phyloP scores from a whole-genome alignment of 2,329 filamentous ascomycete genomes.

The Epichloe hybrida region DNA sequence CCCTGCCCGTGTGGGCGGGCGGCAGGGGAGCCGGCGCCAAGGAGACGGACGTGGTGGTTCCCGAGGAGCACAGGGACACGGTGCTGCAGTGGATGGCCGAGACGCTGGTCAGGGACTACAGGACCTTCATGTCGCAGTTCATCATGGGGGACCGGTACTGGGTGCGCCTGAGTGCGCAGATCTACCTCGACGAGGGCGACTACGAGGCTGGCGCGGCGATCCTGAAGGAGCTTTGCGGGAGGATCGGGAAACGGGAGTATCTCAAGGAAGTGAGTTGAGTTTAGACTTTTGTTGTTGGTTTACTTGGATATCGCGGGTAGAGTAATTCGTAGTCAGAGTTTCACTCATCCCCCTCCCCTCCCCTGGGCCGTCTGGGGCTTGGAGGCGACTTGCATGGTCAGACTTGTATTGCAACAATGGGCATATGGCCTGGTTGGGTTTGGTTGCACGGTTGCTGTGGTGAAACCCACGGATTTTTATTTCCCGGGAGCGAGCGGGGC shows the following conservation, averaged over 20 bases:
- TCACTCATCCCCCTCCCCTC: too few relatives aligned
- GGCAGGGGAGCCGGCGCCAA: constrained; percentile 12
- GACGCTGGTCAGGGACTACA: constrained; percentile 41
- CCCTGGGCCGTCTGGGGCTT: too few relatives aligned
- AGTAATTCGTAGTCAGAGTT: too few relatives aligned
- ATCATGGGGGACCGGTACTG: constrained; percentile 50
- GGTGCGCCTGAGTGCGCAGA: constrained; percentile 64
- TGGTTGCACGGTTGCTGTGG: too few relatives aligned
- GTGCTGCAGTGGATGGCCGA: constrained; percentile 44
- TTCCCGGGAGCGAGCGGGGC: too few relatives aligned
- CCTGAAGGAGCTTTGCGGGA: constrained; percentile 35
- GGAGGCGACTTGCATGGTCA: too few relatives aligned
- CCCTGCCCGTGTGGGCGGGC: constrained; percentile 46
- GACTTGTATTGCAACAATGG: too few relatives aligned
- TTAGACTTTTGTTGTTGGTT: not conserved
- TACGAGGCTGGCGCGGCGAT: constrained; percentile 55
- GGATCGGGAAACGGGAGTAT: constrained; percentile 26
- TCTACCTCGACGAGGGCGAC: constrained; percentile 70
- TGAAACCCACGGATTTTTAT: too few relatives aligned
- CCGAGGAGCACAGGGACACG: constrained; percentile 15
- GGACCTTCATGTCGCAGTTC: constrained; percentile 58
- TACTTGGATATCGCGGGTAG: too few relatives aligned
- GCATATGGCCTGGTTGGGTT: too few relatives aligned
- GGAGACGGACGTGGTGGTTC: constrained; percentile 17
- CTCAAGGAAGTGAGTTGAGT: constrained; percentile 2